Base-by-base conservation (phyloP, 2,329 filamentous ascomycete species). In the Polychaeton citri region DNA sequence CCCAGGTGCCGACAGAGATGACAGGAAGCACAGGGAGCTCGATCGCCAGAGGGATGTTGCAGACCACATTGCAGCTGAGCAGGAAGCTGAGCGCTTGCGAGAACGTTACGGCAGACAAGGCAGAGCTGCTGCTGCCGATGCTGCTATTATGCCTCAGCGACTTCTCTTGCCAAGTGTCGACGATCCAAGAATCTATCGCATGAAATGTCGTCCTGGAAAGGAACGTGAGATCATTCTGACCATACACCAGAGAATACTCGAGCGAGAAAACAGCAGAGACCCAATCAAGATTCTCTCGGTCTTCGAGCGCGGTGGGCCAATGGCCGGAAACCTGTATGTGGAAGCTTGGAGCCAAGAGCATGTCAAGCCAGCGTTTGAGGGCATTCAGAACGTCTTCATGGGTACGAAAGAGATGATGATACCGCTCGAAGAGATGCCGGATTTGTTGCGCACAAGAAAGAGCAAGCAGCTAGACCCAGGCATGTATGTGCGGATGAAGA, bases 391-490 rank as follows among this genome's bases (percentile, higher is more conserved):
- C 53, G 81, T 93, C 24, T 98, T 95, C 57, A 83, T 88, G 36
- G 77, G 85, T 38, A 81, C 76, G 19, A 90, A 86, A 60, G 79
- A 90, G 63, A 74, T 87, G 31, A 67, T 96, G 35, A 85, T 98
- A 30, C 84, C 90, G 33, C 86, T 96, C 51, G 93, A 93, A 58
- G 90, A 98, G 60, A 94, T 95, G 79, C 88, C 90, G 2, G 90
- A 96, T 60, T 72, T 98, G n/a, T 69, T 98, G 13, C 77, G 86
- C 35, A 84, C 93, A 19, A 79, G 76, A 41, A 94, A 94, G 64
- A 88, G 81, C 2, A 82, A 86, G 33, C 77, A 78, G 18, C 67
- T 98, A 21, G 77, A 90, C 48, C 81, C 81, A 7, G 88, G 88
- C 44, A 85, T 85, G 24, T 98, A 90, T 72, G 88, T 96, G 35